These are phyloP conservation scores for Rhytidiadelphus loreus DNA, from an alignment of 225 moss, liverwort and hornwort species.

Conservation along the genomic window DNA sequence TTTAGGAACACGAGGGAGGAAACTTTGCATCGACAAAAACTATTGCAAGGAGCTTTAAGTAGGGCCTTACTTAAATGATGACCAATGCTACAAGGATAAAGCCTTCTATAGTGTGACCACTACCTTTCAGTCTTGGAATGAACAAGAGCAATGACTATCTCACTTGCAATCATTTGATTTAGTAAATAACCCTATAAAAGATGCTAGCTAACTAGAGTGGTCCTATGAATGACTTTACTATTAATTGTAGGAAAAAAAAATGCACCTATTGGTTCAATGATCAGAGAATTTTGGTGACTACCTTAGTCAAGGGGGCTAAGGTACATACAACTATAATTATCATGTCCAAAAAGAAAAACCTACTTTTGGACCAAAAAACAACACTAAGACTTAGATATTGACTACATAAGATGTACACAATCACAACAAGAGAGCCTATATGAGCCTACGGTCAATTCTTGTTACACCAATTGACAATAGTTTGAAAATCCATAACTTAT, in stretches of 20 bases:
- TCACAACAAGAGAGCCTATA: not conserved
- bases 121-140: not conserved
- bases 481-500: not conserved
- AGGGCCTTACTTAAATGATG: not conserved
- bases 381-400: not conserved
- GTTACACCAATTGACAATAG: not conserved
- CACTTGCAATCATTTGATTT: not conserved
- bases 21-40: not conserved
- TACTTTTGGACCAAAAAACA: not conserved
- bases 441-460: no score
- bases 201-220: accelerated
- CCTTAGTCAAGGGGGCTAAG: not conserved
- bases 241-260: not conserved
- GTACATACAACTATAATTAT: not conserved
- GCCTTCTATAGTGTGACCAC: no score
- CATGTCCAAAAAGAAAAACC: not conserved
- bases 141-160: not conserved
- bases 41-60: not conserved
- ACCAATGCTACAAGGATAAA: not conserved
- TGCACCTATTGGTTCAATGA: not conserved
- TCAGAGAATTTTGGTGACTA: not conserved
- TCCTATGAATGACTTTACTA: not conserved
- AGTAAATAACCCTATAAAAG: accelerated
- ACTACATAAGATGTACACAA: not conserved
- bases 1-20: not conserved